Evolutionary conservation across 306 rosid genomes (phyloP).

Genomic region (Quercus alba): DNA sequence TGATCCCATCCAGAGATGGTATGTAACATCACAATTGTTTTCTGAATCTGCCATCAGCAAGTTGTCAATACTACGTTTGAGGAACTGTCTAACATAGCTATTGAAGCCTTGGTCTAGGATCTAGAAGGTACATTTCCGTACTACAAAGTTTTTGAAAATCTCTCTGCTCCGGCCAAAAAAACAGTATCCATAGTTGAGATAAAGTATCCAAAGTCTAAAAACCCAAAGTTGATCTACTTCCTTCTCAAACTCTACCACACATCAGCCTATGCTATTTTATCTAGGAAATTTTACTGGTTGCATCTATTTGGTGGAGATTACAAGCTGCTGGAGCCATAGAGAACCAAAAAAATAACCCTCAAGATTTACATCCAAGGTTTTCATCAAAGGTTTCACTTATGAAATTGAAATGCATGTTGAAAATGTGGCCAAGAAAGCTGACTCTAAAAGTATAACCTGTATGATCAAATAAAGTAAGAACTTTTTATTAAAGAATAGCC

Average conservation of each 20-base stretch:
- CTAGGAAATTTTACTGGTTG: slow-evolving; percentile 89
- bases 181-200: slow-evolving; percentile 56
- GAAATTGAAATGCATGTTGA: slow-evolving; percentile 61
- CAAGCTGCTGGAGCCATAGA: slow-evolving; percentile 68
- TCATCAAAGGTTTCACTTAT: slow-evolving; percentile 48
- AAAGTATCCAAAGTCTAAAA: slow-evolving; percentile 70
- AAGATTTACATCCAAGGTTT: slow-evolving; percentile 56
- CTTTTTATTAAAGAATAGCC: too few relatives aligned
- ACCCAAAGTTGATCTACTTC: slow-evolving; percentile 72
- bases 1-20: neutral
- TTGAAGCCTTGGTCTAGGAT: slow-evolving; percentile 91
- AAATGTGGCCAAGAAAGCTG: slow-evolving; percentile 55
- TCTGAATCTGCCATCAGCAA: slow-evolving; percentile 44
- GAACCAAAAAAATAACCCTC: slow-evolving; percentile 64
- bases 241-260: slow-evolving; percentile 77
- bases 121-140: slow-evolving; percentile 79
- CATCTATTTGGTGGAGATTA: slow-evolving; percentile 80
- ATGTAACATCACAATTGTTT: slow-evolving; percentile 18
- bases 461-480: neutral
- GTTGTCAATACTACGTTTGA: slow-evolving; percentile 75
- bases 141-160: slow-evolving; percentile 49
- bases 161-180: slow-evolving; percentile 59
- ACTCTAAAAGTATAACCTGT: slow-evolving; percentile 27
- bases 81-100: slow-evolving; percentile 56
- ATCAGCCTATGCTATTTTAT: slow-evolving; percentile 52